Conservation (phyloP, 1,284 basidiomycete genomes). For the Termitomyces sp. region DNA sequence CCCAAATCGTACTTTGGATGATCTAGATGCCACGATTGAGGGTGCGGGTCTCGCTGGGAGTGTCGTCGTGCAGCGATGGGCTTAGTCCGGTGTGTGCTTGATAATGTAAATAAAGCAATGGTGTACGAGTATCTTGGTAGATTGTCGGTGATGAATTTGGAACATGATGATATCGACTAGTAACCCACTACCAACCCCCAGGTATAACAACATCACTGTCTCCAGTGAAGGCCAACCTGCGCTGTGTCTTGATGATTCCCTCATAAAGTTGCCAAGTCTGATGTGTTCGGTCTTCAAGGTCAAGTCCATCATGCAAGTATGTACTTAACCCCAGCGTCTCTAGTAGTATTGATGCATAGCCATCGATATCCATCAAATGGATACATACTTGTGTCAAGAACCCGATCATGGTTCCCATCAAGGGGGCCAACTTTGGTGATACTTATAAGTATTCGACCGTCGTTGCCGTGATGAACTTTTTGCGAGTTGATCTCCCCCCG, state of each 20-base stretch:
- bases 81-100: constrained; percentile 23
- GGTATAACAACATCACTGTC: too few species aligned
- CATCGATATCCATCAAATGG: neutral
- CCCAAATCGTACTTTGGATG: constrained; percentile 72
- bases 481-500: constrained; percentile 20
- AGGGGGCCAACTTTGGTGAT: neutral
- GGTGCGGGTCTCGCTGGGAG: constrained; percentile 74
- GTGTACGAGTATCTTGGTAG: constrained; percentile 7
- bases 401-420: constrained; percentile 4
- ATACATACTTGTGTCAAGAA: neutral
- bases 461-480: constrained; percentile 4
- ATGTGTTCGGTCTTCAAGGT: neutral
- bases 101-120: neutral
- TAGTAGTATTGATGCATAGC: neutral
- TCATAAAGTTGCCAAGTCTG: too few species aligned
- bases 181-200: too few species aligned
- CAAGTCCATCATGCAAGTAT: too few species aligned
- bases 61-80: constrained; percentile 85
- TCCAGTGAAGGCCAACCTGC: neutral
- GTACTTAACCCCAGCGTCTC: too few species aligned
- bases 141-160: neutral
- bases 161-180: too few species aligned
- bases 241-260: neutral
- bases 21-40: constrained; percentile 67
- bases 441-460: constrained; percentile 5